Percentiles rank a stretch among this genome's conserved stretches.
phyloP scores from a whole-genome alignment of 371 early-diverging fungal species.

The Blakeslea trispora region DNA sequence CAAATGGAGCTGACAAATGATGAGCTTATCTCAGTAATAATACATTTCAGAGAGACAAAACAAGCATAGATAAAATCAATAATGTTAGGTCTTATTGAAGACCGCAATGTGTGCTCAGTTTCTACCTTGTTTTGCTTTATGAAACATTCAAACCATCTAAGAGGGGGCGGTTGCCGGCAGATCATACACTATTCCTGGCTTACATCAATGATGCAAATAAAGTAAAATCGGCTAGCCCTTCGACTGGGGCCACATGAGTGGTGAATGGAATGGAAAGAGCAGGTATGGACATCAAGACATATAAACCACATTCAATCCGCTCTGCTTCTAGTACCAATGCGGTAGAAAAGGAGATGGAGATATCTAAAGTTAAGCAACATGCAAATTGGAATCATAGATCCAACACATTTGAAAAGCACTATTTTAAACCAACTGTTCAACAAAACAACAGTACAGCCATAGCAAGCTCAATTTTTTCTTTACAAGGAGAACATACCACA shows the following conservation, averaged over 20 bases:
- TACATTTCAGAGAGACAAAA: background rate
- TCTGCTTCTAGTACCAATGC: constrained; percentile 16
- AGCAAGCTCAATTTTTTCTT: constrained; percentile 35
- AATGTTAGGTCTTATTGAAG: background rate
- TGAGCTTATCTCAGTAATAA: background rate
- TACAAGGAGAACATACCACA: constrained; percentile 15
- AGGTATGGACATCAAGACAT: constrained; percentile 5
- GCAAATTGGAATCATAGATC: constrained; percentile 8
- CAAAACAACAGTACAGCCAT: constrained; percentile 81
- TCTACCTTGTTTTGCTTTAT: constrained; percentile 10
- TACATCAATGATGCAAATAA: background rate
- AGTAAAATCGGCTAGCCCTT: background rate
- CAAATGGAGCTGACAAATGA: background rate
- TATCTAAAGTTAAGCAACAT: constrained; percentile 12
- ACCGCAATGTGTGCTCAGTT: background rate
- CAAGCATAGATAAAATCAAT: background rate
- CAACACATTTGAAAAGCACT: constrained; percentile 13
- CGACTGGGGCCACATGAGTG: constrained; percentile 2
- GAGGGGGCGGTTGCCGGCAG: background rate
- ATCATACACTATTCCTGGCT: constrained; percentile 7
- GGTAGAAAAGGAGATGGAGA: constrained; percentile 14
- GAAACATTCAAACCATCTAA: constrained; percentile 1
- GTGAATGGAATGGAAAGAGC: background rate
- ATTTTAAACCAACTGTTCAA: constrained; percentile 74
- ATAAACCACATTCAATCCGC: constrained; percentile 12